A percentile compares a stretch with the other conserved stretches of the same genome.
Evolutionary conservation across 495 filamentous ascomycete genomes (phyloP).

Genomic region (Ramalina intermedia): DNA sequence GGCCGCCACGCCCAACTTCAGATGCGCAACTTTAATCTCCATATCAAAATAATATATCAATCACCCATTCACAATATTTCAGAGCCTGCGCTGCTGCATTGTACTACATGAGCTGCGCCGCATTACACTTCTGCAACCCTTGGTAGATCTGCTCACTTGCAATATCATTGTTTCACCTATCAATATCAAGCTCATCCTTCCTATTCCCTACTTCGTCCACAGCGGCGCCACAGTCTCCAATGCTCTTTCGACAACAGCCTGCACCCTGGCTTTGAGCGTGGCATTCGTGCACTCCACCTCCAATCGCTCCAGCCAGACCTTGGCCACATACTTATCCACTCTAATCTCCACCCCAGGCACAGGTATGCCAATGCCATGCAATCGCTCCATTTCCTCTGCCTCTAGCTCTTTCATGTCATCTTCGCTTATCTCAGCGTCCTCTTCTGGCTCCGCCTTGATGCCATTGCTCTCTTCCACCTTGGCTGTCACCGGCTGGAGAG

Average conservation of each 20-base stretch:
- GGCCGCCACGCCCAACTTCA: background rate
- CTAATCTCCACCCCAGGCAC: slow-evolving; percentile 78
- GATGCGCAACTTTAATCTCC: no score
- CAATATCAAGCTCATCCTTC: background rate
- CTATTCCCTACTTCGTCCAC: slow-evolving; percentile 28
- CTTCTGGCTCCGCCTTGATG: slow-evolving; percentile 17
- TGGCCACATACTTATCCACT: slow-evolving; percentile 77
- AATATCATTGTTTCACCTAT: background rate
- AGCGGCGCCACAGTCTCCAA: slow-evolving; percentile 81
- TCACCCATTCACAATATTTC: no score
- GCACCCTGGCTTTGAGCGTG: slow-evolving; percentile 63
- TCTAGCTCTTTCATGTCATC: slow-evolving; percentile 40
- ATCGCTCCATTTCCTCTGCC: slow-evolving; percentile 44
- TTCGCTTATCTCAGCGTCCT: slow-evolving; percentile 27
- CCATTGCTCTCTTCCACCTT: slow-evolving; percentile 17
- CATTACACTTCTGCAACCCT: background rate
- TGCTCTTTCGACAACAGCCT: slow-evolving; percentile 78
- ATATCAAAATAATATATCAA: no score
- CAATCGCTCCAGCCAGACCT: slow-evolving; percentile 79
- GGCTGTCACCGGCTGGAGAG: slow-evolving; percentile 12
- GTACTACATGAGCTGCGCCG: background rate
- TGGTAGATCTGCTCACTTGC: background rate
- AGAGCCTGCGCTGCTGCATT: background rate
- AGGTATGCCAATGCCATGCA: slow-evolving; percentile 69
- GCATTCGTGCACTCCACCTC: slow-evolving; percentile 72